phyloP scores from a whole-genome alignment of 2,329 filamentous ascomycete genomes.

The Colletotrichum filicis region DNA sequence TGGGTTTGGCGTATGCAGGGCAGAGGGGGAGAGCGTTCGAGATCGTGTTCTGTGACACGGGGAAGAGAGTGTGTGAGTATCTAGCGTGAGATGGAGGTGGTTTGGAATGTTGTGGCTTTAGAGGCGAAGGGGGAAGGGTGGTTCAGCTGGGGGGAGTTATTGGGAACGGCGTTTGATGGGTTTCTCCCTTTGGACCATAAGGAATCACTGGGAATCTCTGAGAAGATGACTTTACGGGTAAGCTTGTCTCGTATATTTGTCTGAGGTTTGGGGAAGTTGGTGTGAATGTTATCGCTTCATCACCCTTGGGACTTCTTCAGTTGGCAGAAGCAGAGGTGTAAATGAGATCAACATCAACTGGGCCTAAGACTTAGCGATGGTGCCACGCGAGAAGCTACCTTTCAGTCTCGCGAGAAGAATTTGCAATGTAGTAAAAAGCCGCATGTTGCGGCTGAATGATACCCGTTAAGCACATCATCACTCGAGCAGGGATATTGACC shows the following conservation, averaged over 20 bases:
- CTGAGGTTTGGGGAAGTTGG: background rate
- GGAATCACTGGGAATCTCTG: background rate
- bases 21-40: background rate
- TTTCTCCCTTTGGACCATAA: background rate
- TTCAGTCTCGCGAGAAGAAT: too few relatives aligned
- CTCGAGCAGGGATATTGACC: too few relatives aligned
- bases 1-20: background rate
- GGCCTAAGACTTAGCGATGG: too few relatives aligned
- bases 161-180: background rate
- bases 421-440: too few relatives aligned
- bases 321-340: background rate
- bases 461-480: too few relatives aligned
- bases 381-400: background rate
- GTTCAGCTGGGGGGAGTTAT: background rate
- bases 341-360: too few relatives aligned
- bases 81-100: background rate
- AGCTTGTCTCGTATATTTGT: background rate
- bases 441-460: too few relatives aligned
- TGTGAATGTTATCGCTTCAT: background rate
- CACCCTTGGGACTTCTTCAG: background rate
- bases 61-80: background rate
- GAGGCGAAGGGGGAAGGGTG: background rate
- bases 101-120: background rate
- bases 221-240: background rate
- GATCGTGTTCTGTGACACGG: background rate